These are phyloP conservation scores for Sphaerosporella brunnea DNA, from an alignment of 495 filamentous ascomycete species.

Conservation along the genomic window DNA sequence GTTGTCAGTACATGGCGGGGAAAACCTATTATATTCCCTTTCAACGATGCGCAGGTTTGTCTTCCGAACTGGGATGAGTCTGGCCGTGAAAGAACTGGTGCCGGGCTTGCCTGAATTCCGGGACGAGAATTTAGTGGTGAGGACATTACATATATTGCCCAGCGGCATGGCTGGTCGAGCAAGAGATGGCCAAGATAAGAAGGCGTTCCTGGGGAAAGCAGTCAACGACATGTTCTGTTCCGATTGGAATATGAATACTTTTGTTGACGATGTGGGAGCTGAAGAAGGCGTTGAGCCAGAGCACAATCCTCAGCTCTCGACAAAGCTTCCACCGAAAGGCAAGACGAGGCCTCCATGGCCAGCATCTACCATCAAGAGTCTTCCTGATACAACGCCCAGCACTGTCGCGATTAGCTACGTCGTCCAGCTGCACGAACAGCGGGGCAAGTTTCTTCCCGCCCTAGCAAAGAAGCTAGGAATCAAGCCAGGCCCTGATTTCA, in stretches of 20 bases:
- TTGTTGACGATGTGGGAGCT: conserved; percentile 9
- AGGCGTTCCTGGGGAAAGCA: conserved; percentile 1
- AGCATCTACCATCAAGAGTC: conserved; percentile 50
- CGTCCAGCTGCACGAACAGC: conserved; percentile 49
- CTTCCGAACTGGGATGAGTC: conserved; percentile 64
- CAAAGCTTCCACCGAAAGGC: conserved; percentile 12
- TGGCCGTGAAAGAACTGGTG: conserved; percentile 47
- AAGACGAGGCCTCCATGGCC: conserved; percentile 55
- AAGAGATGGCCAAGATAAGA: background rate
- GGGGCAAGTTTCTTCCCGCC: conserved; percentile 61
- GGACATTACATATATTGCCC: conserved; percentile 18
- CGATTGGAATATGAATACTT: conserved; percentile 23
- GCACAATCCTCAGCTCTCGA: conserved; percentile 17
- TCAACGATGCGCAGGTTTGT: conserved; percentile 69
- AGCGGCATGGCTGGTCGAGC: background rate
- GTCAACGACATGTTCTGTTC: conserved; percentile 23
- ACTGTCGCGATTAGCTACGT: conserved; percentile 66
- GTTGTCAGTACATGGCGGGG: conserved; percentile 48
- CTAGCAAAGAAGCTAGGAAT: conserved; percentile 46
- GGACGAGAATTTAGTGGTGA: conserved; percentile 22
- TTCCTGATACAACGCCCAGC: conserved; percentile 40
- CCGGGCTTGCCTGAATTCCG: conserved; percentile 2
- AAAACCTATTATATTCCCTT: conserved; percentile 58
- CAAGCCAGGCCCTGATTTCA: conserved; percentile 33
- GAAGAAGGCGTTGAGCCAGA: background rate